Conservation (phyloP, 75 land plant species). For the Sequoiadendron giganteum region DNA sequence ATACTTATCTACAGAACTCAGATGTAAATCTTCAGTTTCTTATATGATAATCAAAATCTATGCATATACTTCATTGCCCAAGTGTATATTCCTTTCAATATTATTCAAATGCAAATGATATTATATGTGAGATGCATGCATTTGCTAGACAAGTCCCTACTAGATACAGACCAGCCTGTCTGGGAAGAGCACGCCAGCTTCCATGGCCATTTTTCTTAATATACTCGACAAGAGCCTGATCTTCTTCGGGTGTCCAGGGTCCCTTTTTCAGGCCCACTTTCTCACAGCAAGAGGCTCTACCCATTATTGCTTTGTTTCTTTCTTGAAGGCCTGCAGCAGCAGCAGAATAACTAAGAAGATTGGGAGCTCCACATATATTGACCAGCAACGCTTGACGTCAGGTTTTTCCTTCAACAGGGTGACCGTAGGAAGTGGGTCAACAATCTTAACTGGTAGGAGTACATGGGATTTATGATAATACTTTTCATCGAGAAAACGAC, state of each 20-base stretch:
- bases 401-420: background rate
- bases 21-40: no score
- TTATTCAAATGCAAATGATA: no score
- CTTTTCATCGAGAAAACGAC: no score
- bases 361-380: background rate
- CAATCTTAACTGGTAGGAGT: no score
- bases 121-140: no score
- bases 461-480: no score
- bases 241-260: conserved; percentile 6
- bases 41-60: background rate
- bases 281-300: conserved; percentile 17
- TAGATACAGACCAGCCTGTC: background rate
- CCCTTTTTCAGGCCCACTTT: conserved; percentile 3
- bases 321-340: no score
- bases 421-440: no score
- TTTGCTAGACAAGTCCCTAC: no score
- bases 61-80: no score
- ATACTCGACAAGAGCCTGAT: background rate
- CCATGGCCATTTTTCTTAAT: conserved; percentile 10
- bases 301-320: background rate
- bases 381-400: background rate
- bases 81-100: no score
- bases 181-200: conserved; percentile 12
- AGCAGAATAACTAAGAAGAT: no score
- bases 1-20: background rate